phyloP scores from a whole-genome alignment of 768 basidiomycete genomes.

The Pisolithus tinctorius region DNA sequence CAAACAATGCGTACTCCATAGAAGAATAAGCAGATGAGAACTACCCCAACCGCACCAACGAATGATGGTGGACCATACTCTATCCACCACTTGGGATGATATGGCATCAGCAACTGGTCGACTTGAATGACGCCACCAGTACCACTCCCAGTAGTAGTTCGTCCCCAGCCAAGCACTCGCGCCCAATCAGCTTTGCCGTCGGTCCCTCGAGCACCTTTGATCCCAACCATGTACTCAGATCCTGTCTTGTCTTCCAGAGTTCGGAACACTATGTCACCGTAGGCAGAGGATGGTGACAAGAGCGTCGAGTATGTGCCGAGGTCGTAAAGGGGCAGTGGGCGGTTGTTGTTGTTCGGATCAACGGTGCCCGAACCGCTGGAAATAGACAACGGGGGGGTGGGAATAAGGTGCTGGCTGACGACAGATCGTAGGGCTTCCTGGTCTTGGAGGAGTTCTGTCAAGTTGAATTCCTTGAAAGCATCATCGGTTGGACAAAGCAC shows the following conservation, averaged over 20 bases:
- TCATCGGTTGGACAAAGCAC: conserved; percentile 88
- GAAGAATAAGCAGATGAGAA: conserved; percentile 63
- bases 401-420: conserved; percentile 74
- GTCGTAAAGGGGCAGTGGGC: conserved; percentile 66
- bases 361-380: conserved; percentile 20
- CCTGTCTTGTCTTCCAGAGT: conserved; percentile 36
- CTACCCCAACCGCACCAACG: conserved; percentile 52
- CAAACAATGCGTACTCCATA: conserved; percentile 65
- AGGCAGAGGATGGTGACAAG: conserved; percentile 55
- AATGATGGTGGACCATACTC: conserved; percentile 65
- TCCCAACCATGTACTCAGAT: conserved; percentile 52
- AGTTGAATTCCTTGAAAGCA: conserved; percentile 82
- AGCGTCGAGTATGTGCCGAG: conserved; percentile 72
- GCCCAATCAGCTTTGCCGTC: conserved; percentile 59
- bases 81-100: conserved; percentile 80
- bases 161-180: conserved; percentile 64
- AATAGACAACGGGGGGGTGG: conserved; percentile 27
- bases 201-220: conserved; percentile 67
- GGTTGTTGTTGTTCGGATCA: conserved; percentile 52
- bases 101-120: conserved; percentile 78
- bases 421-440: conserved; percentile 45
- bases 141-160: conserved; percentile 63
- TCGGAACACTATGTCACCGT: conserved; percentile 82
- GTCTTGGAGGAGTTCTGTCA: conserved; percentile 65
- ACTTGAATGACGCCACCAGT: conserved; percentile 88